These are phyloP conservation scores for Cucurbita argyrosperma DNA, from an alignment of 306 rosid genomes.

Conservation along the genomic window DNA sequence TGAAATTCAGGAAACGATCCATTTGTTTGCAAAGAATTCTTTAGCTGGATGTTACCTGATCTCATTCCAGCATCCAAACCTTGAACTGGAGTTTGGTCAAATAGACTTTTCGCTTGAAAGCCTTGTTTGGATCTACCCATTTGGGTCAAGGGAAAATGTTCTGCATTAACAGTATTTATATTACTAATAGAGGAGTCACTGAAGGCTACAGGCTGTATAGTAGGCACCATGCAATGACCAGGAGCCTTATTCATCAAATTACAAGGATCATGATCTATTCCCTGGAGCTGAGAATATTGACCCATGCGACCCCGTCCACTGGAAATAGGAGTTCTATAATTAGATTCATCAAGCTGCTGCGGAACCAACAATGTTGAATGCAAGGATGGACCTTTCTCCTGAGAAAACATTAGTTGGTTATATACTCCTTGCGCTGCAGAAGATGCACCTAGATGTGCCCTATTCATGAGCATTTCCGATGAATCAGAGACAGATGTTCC, in stretches of 20 bases:
- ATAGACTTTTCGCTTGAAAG: slow-evolving; percentile 23
- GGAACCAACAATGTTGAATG: slow-evolving; percentile 19
- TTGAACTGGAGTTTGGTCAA: slow-evolving; percentile 25
- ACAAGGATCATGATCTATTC: slow-evolving; percentile 24
- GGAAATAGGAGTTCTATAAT: slow-evolving; percentile 27
- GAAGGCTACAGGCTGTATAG: slow-evolving; percentile 19
- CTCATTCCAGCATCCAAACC: slow-evolving; percentile 16
- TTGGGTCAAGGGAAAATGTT: slow-evolving; percentile 20
- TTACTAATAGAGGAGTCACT: slow-evolving; percentile 23
- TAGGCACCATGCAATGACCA: slow-evolving; percentile 19
- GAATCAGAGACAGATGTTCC: slow-evolving; percentile 32
- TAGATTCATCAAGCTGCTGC: slow-evolving; percentile 35
- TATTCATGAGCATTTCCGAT: slow-evolving; percentile 30
- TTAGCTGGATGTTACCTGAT: slow-evolving; percentile 23
- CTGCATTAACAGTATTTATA: slow-evolving; percentile 18
- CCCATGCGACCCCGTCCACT: slow-evolving; percentile 20
- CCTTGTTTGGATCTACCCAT: slow-evolving; percentile 21
- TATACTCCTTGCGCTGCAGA: slow-evolving; percentile 23
- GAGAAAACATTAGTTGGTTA: slow-evolving; percentile 21
- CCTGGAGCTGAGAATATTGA: slow-evolving; percentile 24
- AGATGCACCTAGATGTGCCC: slow-evolving; percentile 30
- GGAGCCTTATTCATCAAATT: slow-evolving; percentile 24
- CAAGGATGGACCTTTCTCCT: slow-evolving; percentile 30
- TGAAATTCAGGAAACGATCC: slow-evolving; percentile 13
- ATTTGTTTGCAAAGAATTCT: slow-evolving; percentile 18